Base-by-base conservation (phyloP, 306 rosid species). In the Acacia acuminata region DNA sequence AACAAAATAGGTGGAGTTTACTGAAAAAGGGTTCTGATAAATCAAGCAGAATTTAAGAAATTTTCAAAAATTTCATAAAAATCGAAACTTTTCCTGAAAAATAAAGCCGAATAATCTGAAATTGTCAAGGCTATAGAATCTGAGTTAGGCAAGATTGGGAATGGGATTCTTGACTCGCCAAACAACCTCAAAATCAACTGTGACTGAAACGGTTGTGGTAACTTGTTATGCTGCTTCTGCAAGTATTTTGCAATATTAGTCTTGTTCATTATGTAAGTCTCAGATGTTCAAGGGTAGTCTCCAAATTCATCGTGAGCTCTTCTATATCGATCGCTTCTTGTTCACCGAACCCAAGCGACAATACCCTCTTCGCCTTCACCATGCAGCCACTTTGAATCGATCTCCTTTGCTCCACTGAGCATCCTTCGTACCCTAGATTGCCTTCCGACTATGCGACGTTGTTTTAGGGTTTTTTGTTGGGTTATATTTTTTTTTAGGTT, bases 121-220 rank as follows among this genome's bases (percentile, higher is more conserved):
- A 84, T 91, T 16, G 91, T 86, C 68, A 84, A 79, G 88, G 89
- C 90, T 38, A 78, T 93, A 82, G 91, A 89, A 88, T 86, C 96
- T 10, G 94, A 90, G 85, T 75, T 90, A 1, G 86, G 89, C 66
- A 88, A 88, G 81, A 81, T 85, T 78, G 92, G 81, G 65, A 90
- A 90, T 69, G 81, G 87, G 82, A 63, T 86, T 12, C 80, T 89
- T 63, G 84, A 71, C 48, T 84, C 90, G 5, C 72, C 82, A n/a
- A 64, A 82, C 70, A 79, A 74, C 81, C 87, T 86, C 68, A 88
- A 77, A 84, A 80, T 90, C 75, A 83, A 81, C 11, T 82, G 80
- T 71, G 81, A 84, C 30, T 87, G 83, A 86, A 22, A 72, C 34
- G 4, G 7, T 12, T 2, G 17, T n/a, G 44, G 47, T 24, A 5